These are phyloP conservation scores for Fusarium domesticum DNA, from an alignment of 2,329 filamentous ascomycete genomes.

Conservation along the genomic window DNA sequence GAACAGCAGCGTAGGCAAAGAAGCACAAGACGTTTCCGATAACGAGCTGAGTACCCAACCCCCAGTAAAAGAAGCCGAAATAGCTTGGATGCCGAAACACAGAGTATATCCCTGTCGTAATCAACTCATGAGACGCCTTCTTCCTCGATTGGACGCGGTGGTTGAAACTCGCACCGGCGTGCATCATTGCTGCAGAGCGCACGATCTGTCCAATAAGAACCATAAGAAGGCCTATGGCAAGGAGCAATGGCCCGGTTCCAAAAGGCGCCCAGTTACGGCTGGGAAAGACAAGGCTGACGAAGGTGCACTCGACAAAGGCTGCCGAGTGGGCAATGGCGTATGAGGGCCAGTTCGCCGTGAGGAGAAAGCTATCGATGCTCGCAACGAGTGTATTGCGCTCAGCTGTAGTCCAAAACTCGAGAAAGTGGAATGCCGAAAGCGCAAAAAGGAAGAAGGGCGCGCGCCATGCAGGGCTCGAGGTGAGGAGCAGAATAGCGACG, in stretches of 20 bases:
- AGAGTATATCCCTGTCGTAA: conserved; percentile 77
- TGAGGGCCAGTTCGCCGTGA: conserved; percentile 77
- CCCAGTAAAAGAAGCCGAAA: conserved; percentile 99
- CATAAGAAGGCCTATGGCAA: conserved; percentile 59
- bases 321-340: conserved; percentile 80
- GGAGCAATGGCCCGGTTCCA: conserved; percentile 39
- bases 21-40: conserved; percentile 83
- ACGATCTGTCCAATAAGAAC: conserved; percentile 70
- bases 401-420: conserved; percentile 92
- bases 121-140: conserved; percentile 68
- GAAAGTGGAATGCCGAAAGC: conserved; percentile 84
- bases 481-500: conserved; percentile 34
- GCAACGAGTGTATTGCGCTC: conserved; percentile 75
- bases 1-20: conserved; percentile 65
- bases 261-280: conserved; percentile 45
- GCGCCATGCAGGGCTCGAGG: conserved; percentile 54
- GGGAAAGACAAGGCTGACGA: conserved; percentile 58
- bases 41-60: conserved; percentile 86
- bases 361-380: conserved; percentile 72
- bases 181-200: conserved; percentile 80
- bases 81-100: conserved; percentile 83
- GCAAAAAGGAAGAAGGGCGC: conserved; percentile 63
- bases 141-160: conserved; percentile 75
- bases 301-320: conserved; percentile 69
- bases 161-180: conserved; percentile 89